A percentile compares a stretch with the other conserved stretches of the same genome.
Conservation (phyloP, 345 rosid genomes). For the Draba incana region DNA sequence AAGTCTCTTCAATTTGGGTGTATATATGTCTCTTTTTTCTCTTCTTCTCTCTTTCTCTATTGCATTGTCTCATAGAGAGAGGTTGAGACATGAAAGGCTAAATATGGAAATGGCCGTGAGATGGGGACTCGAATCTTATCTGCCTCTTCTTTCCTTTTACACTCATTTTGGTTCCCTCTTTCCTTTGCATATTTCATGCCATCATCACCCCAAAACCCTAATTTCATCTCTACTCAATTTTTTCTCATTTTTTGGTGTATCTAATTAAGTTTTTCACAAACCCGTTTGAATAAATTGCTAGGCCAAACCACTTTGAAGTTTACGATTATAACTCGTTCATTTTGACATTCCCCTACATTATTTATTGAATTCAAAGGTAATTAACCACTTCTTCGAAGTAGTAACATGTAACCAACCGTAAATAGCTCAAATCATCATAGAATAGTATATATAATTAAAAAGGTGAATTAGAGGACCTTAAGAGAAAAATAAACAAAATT, state of each 20-base stretch:
- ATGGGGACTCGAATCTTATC: constrained; percentile 46
- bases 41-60: constrained; percentile 2
- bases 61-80: constrained; percentile 4
- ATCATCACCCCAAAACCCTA: constrained; percentile 34
- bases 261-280: not conserved
- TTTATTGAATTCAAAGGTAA: too few species aligned
- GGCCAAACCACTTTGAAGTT: not conserved
- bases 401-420: too few species aligned
- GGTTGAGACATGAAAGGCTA: constrained; percentile 52
- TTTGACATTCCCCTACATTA: not conserved
- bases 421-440: not conserved
- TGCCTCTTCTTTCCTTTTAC: constrained; percentile 47
- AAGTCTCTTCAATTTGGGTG: constrained; percentile 35
- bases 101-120: constrained; percentile 45
- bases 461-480: not conserved
- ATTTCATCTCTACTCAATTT: not conserved
- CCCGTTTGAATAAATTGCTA: not conserved
- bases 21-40: constrained; percentile 16
- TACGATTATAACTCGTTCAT: not conserved
- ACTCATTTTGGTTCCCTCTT: constrained; percentile 54
- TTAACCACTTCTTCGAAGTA: too few species aligned
- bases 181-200: constrained; percentile 27
- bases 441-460: not conserved
- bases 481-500: constrained; percentile 4
- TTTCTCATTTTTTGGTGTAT: not conserved